Base-by-base conservation (phyloP, 495 filamentous ascomycete species). In the Trichoderma parareesei region DNA sequence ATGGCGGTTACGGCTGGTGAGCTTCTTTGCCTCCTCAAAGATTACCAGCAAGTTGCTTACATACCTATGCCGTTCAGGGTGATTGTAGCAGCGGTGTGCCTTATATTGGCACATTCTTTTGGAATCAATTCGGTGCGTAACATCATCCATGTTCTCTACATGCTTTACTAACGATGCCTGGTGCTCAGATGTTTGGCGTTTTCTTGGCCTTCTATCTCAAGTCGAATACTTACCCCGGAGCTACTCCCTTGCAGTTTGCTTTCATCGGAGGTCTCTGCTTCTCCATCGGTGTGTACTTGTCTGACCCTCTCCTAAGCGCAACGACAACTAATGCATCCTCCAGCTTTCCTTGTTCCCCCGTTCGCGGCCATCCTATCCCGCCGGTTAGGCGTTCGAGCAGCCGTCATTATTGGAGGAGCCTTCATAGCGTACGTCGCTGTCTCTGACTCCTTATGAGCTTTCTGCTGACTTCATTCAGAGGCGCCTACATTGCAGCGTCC, bases 181-280 rank as follows among this genome's bases (percentile, higher is more conserved):
- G 53, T 13, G 9, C 10, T 35, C 9, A 57, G 53, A 81, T 85
- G n/a, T 78, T 71, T 38, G 80, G 79, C 65, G 71, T 77, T 1
- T 84, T 84, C 70, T 82, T 89, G 16, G 81, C 83, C 18, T 75
- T 83, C 66, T 90, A 89, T 66, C 77, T 87, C 41, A 74, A 79
- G 0, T 66, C 77, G 60, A 69, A 85, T 67, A 77, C 77, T 40
- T 88, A 85, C 65, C 84, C 84, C 0, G 80, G 76, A 7, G 85
- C 85, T 27, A 83, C 79, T 8, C 72, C 79, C 3, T 75, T 88
- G 6, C 75, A 82, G 20, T 90, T 84, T 63, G 87, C 87, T 46
- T 87, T 89, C 63, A 82, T 87, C 10, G 87, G 87, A 18, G 87
- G 86, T n/a, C 74, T 89, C 9, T 85, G 82, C 37, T 82, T 88